Evolutionary conservation across 148 eudicot species (phyloP), one percentile per base, ranked within the genome.

Genomic region (Rhododendron henanense): DNA sequence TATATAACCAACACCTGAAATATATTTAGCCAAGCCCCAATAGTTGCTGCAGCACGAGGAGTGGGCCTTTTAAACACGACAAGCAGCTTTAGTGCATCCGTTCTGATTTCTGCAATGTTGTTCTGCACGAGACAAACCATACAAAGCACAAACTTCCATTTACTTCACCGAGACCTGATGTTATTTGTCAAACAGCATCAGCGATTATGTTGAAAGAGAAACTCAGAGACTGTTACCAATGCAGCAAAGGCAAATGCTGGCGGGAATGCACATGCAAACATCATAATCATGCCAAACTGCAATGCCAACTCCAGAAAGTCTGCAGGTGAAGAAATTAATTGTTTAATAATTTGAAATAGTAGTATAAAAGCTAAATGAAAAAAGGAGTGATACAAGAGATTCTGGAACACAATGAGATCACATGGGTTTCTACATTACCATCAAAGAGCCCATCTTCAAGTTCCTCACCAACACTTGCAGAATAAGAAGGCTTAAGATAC

Each of bases 211-310:
- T 50, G 18, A 84, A 65, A 63, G 44, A 16, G 33, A 47, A 48
- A 82, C 28, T 4, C 7, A 79, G 86, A 25, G 10, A 85, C 59
- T 85, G 78, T 87, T 89, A 95, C 99, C 92, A 97, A 86, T 23
- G 92, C 90, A 37, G 98, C 94, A 75, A 97, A 95, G 53, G 92
- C 94, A 90, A 97, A 97, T 6, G 96, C 94, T 53, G 91, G 97
- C 7, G 99, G 99, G 84, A 94, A 95, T 79, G 98, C 99, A 87
- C 98, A 95, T 45, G 98, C 99, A 91, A 97, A 97, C 99, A 97
- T 95, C 99, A 97, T 97, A 87, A 95, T 91, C 96, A 94, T 94
- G 80, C 99, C 99, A 87, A 95, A 97, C 87, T 97, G 99, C 93
- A 97, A 87, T 14, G 98, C 91, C 92, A 95, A 50, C 89, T 95